Percentiles rank a stretch among this genome's conserved stretches.
These are phyloP conservation scores for Penicillium concentricum DNA, from an alignment of 2,329 filamentous ascomycete species.

Conservation along the genomic window DNA sequence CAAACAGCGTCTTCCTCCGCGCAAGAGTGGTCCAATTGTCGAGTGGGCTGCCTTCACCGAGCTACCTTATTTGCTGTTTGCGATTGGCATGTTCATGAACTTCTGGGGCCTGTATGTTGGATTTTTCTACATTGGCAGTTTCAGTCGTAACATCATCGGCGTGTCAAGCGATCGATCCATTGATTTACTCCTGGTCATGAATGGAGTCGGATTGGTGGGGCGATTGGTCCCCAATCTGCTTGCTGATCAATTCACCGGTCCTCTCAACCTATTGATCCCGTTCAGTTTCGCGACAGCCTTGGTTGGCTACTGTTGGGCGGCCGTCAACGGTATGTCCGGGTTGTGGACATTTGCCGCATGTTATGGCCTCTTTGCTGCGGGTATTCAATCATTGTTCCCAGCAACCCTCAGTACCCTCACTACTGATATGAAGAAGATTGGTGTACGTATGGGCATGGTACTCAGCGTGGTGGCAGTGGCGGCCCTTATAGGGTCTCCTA, in stretches of 20 bases:
- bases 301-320: slow-evolving; percentile 58
- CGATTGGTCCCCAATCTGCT: slow-evolving; percentile 59
- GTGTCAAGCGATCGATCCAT: slow-evolving; percentile 50
- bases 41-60: slow-evolving; percentile 55
- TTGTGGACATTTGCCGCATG: slow-evolving; percentile 63
- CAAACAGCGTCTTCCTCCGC: slow-evolving; percentile 51
- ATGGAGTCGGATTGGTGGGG: slow-evolving; percentile 60
- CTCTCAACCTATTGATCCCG: slow-evolving; percentile 62
- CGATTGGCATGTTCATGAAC: slow-evolving; percentile 45
- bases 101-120: slow-evolving; percentile 57
- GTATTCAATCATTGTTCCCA: slow-evolving; percentile 66
- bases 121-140: slow-evolving; percentile 50
- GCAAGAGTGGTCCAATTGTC: slow-evolving; percentile 52
- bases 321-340: slow-evolving; percentile 49
- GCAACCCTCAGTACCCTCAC: slow-evolving; percentile 59
- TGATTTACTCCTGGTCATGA: slow-evolving; percentile 64
- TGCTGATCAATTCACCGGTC: slow-evolving; percentile 58
- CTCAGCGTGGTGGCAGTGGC: slow-evolving; percentile 56
- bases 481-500: slow-evolving; percentile 55
- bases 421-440: slow-evolving; percentile 52
- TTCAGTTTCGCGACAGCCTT: slow-evolving; percentile 44
- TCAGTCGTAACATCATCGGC: slow-evolving; percentile 40
- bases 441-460: slow-evolving; percentile 59
- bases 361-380: slow-evolving; percentile 64
- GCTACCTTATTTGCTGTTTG: slow-evolving; percentile 46